Percentiles rank a stretch among this genome's conserved stretches.
These are phyloP conservation scores for Aspergillus quadricinctus DNA, from an alignment of 2,329 filamentous ascomycete species.

Conservation along the genomic window DNA sequence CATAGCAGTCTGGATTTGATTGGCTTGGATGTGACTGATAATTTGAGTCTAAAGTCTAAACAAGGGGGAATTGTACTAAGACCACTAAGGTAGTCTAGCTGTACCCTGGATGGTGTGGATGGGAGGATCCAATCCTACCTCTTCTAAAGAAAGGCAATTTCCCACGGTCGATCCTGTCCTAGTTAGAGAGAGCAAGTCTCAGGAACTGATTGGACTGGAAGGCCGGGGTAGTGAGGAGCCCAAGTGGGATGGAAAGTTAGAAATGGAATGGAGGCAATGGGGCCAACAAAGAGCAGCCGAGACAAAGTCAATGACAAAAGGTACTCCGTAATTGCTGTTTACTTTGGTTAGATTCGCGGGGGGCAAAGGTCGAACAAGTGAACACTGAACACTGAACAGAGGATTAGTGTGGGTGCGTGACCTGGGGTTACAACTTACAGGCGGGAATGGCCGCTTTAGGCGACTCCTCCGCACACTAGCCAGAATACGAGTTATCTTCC, in stretches of 20 bases:
- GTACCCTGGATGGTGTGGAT: neutral
- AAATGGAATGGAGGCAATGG: constrained; percentile 1
- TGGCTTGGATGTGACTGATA: neutral
- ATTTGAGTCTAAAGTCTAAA: neutral
- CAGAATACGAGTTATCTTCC: neutral
- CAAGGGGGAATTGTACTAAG: neutral
- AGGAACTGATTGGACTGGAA: constrained; percentile 7
- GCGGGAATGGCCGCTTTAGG: neutral
- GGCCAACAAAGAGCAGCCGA: neutral
- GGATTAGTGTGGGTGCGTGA: neutral
- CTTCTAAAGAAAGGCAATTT: constrained; percentile 10
- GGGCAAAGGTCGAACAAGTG: neutral
- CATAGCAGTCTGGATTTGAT: neutral
- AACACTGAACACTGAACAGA: neutral
- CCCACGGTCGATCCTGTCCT: constrained; percentile 13
- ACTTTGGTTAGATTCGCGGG: neutral
- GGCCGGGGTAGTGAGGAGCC: neutral
- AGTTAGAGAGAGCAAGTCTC: neutral
- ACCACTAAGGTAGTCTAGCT: no score
- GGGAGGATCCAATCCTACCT: neutral
- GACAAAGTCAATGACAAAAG: neutral
- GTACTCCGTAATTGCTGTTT: no score
- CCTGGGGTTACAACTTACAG: neutral
- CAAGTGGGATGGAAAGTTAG: neutral
- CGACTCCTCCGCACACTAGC: neutral